Base-by-base conservation (phyloP, 2,329 filamentous ascomycete species). In the Mycosphaerella sp. region DNA sequence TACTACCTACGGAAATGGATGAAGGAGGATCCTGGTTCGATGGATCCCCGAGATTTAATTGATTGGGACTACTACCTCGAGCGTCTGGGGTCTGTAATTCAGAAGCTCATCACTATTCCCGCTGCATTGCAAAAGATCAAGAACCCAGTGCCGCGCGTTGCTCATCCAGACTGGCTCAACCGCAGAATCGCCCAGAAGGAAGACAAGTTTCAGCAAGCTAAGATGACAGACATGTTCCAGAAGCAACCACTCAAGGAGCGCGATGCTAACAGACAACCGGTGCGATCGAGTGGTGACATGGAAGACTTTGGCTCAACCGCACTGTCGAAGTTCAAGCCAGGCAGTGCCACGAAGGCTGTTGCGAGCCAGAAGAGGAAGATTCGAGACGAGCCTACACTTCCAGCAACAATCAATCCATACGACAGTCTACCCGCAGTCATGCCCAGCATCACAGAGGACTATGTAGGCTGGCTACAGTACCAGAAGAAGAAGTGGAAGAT, bases 401-500 rank as follows among this genome's bases (percentile, higher is more conserved):
- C 78, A 32, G 82, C 85, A 44, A 82, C 80, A 2, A 72, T 80
- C 0, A 88, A 97, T 66, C 90, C 90, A 0, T 95, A 89, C 70
- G 85, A 89, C 29, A 82, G 82, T 23, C 77, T 98, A 11, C 93
- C 93, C 0, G 82, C 86, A 57, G 79, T 82, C 41, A 95, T 95
- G 86, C 92, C 93, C 1, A 81, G 80, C 23, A 87, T 93, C 17
- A 87, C 84, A 0, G 83, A 93, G 46, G 86, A 98, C 70, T 99
- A 99, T 63, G 76, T 82, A 14, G 89, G 82, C 0, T 98, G 95
- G 76, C 71, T 99, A 50, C 80, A 86, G 66, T 97, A 97, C 66
- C 93, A 98, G 69, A 99, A 99, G 72, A 83, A 91, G 74, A 98
- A 98, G 72, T 99, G 93, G 93, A 96, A 92, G 74, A 86, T 97